Evolutionary conservation across 495 filamentous ascomycete genomes (phyloP).

Genomic region (Penicilliopsis zonata): DNA sequence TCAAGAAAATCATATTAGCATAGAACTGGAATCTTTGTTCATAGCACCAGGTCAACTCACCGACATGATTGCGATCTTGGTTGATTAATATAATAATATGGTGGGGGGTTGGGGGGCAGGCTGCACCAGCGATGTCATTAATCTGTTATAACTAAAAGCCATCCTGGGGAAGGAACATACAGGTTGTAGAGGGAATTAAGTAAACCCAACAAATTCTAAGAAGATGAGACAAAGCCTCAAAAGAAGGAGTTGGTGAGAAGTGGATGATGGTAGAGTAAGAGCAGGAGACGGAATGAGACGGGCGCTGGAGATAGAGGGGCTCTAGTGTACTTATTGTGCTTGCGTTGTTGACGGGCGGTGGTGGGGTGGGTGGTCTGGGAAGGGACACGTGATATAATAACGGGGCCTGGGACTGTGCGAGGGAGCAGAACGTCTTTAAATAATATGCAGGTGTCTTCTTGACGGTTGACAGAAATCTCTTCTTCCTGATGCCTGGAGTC

Average conservation of each 20-base stretch:
- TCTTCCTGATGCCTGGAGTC: too few species aligned
- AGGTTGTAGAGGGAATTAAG: neutral
- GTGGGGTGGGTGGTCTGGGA: neutral
- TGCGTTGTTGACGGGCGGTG: neutral
- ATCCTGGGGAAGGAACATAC: neutral
- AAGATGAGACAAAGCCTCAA: neutral
- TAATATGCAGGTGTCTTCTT: too few species aligned
- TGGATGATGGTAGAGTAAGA: neutral
- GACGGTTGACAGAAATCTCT: too few species aligned
- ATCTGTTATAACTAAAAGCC: neutral
- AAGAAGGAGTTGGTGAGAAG: neutral
- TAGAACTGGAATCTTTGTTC: too few species aligned
- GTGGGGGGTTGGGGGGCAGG: constrained; percentile 3
- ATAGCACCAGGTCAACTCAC: constrained; percentile 12
- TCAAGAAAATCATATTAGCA: too few species aligned
- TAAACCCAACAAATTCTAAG: neutral
- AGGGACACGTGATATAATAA: neutral
- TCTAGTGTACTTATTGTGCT: constrained; percentile 1
- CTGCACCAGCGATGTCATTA: constrained; percentile 1
- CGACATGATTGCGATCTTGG: constrained; percentile 26
- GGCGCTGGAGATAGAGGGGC: constrained; percentile 2
- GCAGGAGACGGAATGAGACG: neutral
- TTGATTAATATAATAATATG: constrained; percentile 1
- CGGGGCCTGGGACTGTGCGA: too few species aligned
- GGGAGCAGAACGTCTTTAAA: too few species aligned